Percentiles rank a stretch among this genome's conserved stretches.
These are phyloP conservation scores for Cutaneotrichosporon mucoides DNA, from an alignment of 1,284 basidiomycete species.

Conservation along the genomic window DNA sequence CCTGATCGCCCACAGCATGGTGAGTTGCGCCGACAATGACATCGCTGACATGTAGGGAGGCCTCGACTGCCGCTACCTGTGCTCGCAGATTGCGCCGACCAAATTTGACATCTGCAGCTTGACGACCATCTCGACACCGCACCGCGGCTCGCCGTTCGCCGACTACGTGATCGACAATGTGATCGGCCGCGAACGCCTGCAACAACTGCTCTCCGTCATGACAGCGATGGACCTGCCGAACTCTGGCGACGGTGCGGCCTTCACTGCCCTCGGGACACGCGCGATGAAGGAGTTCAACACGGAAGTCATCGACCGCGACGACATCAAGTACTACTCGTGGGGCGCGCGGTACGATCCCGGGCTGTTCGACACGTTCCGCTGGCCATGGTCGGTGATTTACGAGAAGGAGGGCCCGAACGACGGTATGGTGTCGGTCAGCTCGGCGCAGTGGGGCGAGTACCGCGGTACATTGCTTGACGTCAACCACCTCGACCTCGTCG, in stretches of 20 bases:
- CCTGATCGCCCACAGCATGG: slow-evolving; percentile 92
- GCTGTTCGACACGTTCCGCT: slow-evolving; percentile 79
- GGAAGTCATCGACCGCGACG: slow-evolving; percentile 68
- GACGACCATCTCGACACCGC: slow-evolving; percentile 89
- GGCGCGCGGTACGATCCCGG: slow-evolving; percentile 84
- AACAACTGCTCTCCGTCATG: slow-evolving; percentile 54
- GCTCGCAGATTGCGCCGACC: slow-evolving; percentile 49
- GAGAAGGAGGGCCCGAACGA: slow-evolving; percentile 92
- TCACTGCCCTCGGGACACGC: slow-evolving; percentile 77
- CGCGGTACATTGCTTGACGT: slow-evolving; percentile 76
- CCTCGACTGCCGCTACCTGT: slow-evolving; percentile 82
- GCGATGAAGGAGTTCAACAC: slow-evolving; percentile 86
- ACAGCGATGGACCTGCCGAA: slow-evolving; percentile 67
- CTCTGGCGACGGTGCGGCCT: slow-evolving; percentile 85
- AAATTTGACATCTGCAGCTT: slow-evolving; percentile 65
- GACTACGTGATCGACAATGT: slow-evolving; percentile 83
- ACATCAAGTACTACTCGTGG: slow-evolving; percentile 87
- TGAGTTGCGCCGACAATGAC: slow-evolving; percentile 38
- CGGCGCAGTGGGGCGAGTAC: slow-evolving; percentile 76
- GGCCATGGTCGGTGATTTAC: slow-evolving; percentile 76
- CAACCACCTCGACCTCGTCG: slow-evolving; percentile 80
- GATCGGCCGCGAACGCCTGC: slow-evolving; percentile 55
- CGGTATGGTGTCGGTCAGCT: slow-evolving; percentile 83
- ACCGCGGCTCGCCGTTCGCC: slow-evolving; percentile 88
- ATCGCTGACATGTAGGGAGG: slow-evolving; percentile 61